Evolutionary conservation across 352 stramenopile species (phyloP).

Genomic region (Phytophthora europaea): DNA sequence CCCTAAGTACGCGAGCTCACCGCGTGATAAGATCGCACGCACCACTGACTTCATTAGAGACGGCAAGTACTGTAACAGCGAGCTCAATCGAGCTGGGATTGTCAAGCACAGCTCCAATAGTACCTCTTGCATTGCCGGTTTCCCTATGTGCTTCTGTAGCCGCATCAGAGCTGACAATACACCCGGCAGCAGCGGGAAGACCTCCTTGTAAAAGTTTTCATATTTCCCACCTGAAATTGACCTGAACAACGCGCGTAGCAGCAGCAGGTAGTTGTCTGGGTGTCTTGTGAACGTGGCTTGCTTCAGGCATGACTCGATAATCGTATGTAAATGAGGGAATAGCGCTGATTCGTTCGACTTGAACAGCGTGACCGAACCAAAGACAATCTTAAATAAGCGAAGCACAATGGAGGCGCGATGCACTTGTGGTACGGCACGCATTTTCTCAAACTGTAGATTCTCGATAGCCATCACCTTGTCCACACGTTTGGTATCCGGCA

Average conservation of each 20-base stretch:
- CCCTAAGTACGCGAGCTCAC: conserved; percentile 96
- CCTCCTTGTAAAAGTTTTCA: conserved; percentile 98
- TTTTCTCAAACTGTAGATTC: conserved; percentile 80
- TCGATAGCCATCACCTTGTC: conserved; percentile 83
- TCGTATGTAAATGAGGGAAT: conserved; percentile 93
- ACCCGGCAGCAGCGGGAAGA: conserved; percentile 94
- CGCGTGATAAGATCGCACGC: conserved; percentile 93
- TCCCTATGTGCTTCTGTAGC: conserved; percentile 91
- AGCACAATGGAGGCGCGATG: conserved; percentile 91
- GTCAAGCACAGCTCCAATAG: conserved; percentile 97
- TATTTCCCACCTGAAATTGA: conserved; percentile 98
- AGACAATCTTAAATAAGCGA: conserved; percentile 96
- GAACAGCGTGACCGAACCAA: conserved; percentile 97
- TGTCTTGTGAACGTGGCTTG: conserved; percentile 92
- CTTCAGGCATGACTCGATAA: conserved; percentile 95
- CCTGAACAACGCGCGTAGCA: conserved; percentile 95
- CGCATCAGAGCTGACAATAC: conserved; percentile 95
- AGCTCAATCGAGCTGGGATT: conserved; percentile 96
- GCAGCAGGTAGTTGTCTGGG: conserved; percentile 96
- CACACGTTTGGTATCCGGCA: conserved; percentile 80
- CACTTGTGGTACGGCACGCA: conserved; percentile 74
- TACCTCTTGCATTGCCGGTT: conserved; percentile 90
- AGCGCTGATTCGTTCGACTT: conserved; percentile 97
- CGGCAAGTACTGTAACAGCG: conserved; percentile 97
- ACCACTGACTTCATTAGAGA: conserved; percentile 97